Evolutionary conservation across 2,329 filamentous ascomycete species (phyloP).

Genomic region (Didymella segeticola): DNA sequence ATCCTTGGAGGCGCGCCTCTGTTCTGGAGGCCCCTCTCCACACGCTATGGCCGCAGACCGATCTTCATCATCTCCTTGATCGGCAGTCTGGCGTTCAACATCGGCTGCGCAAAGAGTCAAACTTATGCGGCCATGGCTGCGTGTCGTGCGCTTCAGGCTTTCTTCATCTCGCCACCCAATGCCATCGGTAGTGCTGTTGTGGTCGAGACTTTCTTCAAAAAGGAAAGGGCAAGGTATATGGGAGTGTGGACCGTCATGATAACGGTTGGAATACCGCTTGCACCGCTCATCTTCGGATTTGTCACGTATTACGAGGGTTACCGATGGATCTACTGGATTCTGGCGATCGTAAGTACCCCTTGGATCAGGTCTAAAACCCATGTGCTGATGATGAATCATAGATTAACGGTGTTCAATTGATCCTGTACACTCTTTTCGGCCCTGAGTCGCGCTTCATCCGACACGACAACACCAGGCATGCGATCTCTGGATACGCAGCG

Average conservation of each 20-base stretch:
- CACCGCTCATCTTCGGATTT: conserved; percentile 52
- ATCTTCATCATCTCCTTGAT: conserved; percentile 61
- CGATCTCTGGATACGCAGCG: conserved; percentile 30
- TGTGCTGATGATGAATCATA: conserved; percentile 25
- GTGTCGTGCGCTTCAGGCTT: conserved; percentile 61
- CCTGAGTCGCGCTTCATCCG: conserved; percentile 62
- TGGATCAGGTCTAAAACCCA: background rate
- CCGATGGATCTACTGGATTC: conserved; percentile 65
- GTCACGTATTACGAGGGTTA: conserved; percentile 61
- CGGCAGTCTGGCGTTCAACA: conserved; percentile 57
- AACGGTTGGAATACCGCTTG: conserved; percentile 57
- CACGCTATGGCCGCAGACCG: conserved; percentile 61
- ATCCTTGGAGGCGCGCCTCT: conserved; percentile 62
- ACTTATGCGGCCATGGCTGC: conserved; percentile 59
- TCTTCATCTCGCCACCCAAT: conserved; percentile 63
- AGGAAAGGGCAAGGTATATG: conserved; percentile 62
- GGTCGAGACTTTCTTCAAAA: conserved; percentile 64
- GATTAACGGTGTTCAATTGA: conserved; percentile 64
- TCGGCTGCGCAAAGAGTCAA: conserved; percentile 60
- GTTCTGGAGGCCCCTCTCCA: conserved; percentile 64
- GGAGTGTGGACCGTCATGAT: conserved; percentile 64
- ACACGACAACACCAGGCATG: conserved; percentile 44
- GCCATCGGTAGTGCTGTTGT: conserved; percentile 65
- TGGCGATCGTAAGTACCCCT: conserved; percentile 57
- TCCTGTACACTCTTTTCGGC: conserved; percentile 60